Evolutionary conservation across 352 stramenopile species (phyloP), one percentile per base, ranked within the genome.

Genomic region (Saprolegnia diclina): DNA sequence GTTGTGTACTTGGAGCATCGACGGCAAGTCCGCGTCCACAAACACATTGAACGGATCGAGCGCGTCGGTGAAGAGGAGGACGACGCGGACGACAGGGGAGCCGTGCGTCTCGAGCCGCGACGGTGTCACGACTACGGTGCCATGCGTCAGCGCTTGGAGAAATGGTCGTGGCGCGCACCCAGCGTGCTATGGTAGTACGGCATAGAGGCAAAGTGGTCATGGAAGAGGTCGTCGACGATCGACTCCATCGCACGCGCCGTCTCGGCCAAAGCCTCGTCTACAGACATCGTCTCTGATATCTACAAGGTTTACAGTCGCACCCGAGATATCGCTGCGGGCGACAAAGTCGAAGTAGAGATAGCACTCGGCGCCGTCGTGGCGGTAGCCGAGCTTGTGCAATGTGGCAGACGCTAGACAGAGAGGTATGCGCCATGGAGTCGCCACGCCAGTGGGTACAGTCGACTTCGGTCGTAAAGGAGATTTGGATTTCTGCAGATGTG

Each of bases 351-450:
- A 4, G 44, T 85, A 90, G 10, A 82, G 6, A 45, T 90, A 91
- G 54, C 83, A 91, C 48, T 91, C 80, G 26, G 83, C 83, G 0
- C 77, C 83, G 16, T 80, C 78, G 48, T 90, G 79, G 10, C 89
- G 73, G 48, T 90, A 91, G 65, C 87, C 87, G 10, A 91, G 73
- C 38, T 90, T 81, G 56, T 91, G 78, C 4, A 91, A 74, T 3
- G 83, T 87, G 4, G 80, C 73, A 1, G 81, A 80, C 64, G 83
- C 81, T 91, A 62, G 10, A 61, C 14, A 24, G n/a, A 22, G 9
- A 21, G 52, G 9, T 1, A 10, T 38, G 10, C 2, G 65, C 4
- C 35, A 24, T 66, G n/a, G 18, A 46, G 35, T 53, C 1, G n/a
- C n/a, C 1, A 21, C 3, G 13, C 37, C 19, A 7, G 42, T 48